Conservation (phyloP, 2,329 filamentous ascomycete species). For the Xylaria sp. region DNA sequence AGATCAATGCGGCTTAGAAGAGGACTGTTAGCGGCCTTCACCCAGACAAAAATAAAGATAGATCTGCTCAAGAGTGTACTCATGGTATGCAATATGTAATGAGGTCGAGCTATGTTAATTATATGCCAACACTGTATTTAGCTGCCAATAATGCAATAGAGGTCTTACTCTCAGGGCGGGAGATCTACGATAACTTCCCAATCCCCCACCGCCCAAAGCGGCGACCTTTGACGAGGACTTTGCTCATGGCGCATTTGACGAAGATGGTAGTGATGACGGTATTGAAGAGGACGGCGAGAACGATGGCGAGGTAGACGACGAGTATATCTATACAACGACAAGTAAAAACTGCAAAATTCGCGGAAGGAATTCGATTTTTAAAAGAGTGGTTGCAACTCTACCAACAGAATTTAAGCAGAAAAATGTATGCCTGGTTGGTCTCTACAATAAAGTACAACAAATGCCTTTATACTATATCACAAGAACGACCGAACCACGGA, state of each 20-base stretch:
- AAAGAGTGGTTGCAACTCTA: too few species aligned
- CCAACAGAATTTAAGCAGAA: too few species aligned
- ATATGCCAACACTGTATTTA: neutral
- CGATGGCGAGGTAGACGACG: too few species aligned
- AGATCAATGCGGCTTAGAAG: constrained; percentile 3
- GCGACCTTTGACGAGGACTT: neutral
- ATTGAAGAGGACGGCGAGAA: neutral
- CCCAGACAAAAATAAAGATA: constrained; percentile 9
- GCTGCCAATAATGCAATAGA: constrained; percentile 6
- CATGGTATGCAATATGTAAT: constrained; percentile 7
- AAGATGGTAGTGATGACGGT: neutral
- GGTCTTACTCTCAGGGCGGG: neutral
- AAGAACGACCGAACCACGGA: too few species aligned
- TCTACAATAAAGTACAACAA: too few species aligned
- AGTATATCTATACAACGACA: too few species aligned
- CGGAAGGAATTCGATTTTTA: too few species aligned
- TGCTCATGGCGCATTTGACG: neutral
- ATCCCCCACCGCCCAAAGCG: neutral
- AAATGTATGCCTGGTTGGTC: too few species aligned
- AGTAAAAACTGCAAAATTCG: too few species aligned
- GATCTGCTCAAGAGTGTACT: neutral
- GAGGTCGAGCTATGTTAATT: neutral
- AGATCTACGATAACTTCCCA: constrained; percentile 3
- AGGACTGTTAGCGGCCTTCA: neutral
- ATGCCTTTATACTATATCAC: too few species aligned